Evolutionary conservation across 345 rosid genomes (phyloP), one percentile per base, ranked within the genome.

Genomic region (Eucalyptus lansdowneana): DNA sequence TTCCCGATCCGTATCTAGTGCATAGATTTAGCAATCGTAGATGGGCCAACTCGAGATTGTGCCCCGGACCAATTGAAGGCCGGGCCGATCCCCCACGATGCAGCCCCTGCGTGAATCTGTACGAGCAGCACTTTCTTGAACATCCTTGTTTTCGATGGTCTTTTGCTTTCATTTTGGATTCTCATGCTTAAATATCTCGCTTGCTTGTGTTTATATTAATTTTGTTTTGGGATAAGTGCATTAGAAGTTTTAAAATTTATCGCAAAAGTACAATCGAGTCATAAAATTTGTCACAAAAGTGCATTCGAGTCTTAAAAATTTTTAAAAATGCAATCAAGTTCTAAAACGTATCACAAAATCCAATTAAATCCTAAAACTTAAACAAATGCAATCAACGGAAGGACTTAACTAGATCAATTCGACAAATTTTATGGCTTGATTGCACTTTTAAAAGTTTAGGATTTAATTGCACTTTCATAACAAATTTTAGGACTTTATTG

Each of bases 231-330:
- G 56, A 8, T 53, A 8, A 19, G 24, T 53, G 5, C 2, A 53
- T 53, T 2, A 53, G 2, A 53, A 53, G 1, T 19, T 0, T 1
- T 53, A 53, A 7, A 53, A 1, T 53, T 53, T 53, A 53, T 53
- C 1, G 24, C 24, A 53, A 53, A 53, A 53, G 4, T 1, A 53
- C 22, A 53, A 7, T 19, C 24, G 0, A 53, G 0, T 53, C 24
- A 1, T 53, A 53, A 53, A 53, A 53, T 1, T 53, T 53, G 4
- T 53, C 56, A 19, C 1, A 19, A 53, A 53, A 53, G 1, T 53
- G 1, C 4, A 19, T 53, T 53, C 0, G 0, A 53, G 0, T 53
- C 0, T 2, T 53, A 19, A 53, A 53, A 17, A 1, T 17, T 53
- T 19, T 4, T 7, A 19, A 19, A 53, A 7, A 0, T 53, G 1